phyloP scores from a whole-genome alignment of 345 rosid genomes.

The Corymbia maculata region DNA sequence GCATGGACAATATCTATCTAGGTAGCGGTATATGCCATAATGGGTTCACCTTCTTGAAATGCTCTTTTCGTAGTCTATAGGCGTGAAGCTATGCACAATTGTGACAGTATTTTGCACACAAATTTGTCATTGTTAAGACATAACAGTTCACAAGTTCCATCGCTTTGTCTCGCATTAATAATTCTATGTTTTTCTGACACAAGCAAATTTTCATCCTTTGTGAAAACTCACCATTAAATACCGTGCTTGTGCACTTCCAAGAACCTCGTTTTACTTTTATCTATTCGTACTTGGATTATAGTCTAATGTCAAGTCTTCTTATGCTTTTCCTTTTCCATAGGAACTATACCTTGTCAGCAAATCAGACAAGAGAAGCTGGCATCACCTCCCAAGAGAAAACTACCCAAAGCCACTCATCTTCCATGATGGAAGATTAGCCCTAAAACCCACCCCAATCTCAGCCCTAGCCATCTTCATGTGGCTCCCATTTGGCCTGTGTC shows the following conservation, averaged over 20 bases:
- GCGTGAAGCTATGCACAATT: neutral
- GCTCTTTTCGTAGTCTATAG: neutral
- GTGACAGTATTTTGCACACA: neutral
- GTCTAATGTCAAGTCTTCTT: neutral
- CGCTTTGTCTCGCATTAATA: neutral
- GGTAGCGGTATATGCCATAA: neutral
- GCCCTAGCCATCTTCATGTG: slow-evolving; percentile 56
- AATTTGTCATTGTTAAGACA: neutral
- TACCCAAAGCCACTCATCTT: slow-evolving; percentile 62
- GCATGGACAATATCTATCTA: neutral
- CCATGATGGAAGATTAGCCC: slow-evolving; percentile 78
- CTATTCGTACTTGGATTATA: neutral
- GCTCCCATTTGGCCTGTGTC: slow-evolving; percentile 43
- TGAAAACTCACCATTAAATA: neutral
- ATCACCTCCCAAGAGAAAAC: slow-evolving; percentile 24
- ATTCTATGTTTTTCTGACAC: neutral
- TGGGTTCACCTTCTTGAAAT: neutral
- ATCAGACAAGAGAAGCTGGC: slow-evolving; percentile 54
- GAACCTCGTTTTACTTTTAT: neutral
- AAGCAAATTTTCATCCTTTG: neutral
- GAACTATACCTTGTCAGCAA: slow-evolving; percentile 38
- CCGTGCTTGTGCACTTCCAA: neutral
- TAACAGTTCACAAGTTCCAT: neutral
- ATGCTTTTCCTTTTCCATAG: slow-evolving; percentile 13
- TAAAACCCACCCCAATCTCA: slow-evolving; percentile 40